A percentile compares a stretch with the other conserved stretches of the same genome.
Evolutionary conservation across 2,329 filamentous ascomycete species (phyloP).

Genomic region (Periconia digitata): DNA sequence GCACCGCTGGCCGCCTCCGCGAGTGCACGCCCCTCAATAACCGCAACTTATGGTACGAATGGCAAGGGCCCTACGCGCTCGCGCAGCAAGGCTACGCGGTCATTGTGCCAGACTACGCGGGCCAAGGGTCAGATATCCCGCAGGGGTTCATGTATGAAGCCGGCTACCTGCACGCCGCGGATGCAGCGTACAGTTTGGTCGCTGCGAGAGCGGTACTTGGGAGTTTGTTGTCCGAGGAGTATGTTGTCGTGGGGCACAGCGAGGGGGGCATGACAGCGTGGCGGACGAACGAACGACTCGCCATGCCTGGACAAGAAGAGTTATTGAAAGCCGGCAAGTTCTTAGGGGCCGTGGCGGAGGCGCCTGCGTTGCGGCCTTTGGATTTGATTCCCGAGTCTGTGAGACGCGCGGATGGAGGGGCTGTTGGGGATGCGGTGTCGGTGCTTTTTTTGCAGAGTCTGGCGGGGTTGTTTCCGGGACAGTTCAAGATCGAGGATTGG

Average conservation of each 20-base stretch:
- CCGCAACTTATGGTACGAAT: slow-evolving; percentile 25
- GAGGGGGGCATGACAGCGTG: slow-evolving; percentile 27
- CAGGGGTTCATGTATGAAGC: slow-evolving; percentile 27
- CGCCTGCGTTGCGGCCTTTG: slow-evolving; percentile 22
- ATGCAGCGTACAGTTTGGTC: slow-evolving; percentile 19
- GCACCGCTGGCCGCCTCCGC: slow-evolving; percentile 20
- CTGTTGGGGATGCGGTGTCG: slow-evolving; percentile 21
- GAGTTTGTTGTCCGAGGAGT: slow-evolving; percentile 18
- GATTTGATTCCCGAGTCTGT: slow-evolving; percentile 24
- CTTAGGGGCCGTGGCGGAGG: slow-evolving; percentile 22
- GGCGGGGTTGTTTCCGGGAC: slow-evolving; percentile 12
- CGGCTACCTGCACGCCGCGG: slow-evolving; percentile 21
- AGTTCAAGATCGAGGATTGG: slow-evolving; percentile 17
- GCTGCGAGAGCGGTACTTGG: slow-evolving; percentile 21
- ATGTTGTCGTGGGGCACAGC: slow-evolving; percentile 23
- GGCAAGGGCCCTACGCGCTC: slow-evolving; percentile 18
- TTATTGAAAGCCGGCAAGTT: slow-evolving; percentile 22
- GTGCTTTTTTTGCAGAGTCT: slow-evolving; percentile 23
- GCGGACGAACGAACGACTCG: slow-evolving; percentile 22
- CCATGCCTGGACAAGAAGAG: slow-evolving; percentile 18
- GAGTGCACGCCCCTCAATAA: slow-evolving; percentile 20
- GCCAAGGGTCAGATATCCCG: slow-evolving; percentile 18
- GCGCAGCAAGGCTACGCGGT: slow-evolving; percentile 22
- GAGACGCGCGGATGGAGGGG: slow-evolving; percentile 19
- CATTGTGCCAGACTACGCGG: slow-evolving; percentile 20